Percentiles rank a stretch among this genome's conserved stretches.
Evolutionary conservation across 495 filamentous ascomycete genomes (phyloP).

Genomic region (Xylaria palmicola): DNA sequence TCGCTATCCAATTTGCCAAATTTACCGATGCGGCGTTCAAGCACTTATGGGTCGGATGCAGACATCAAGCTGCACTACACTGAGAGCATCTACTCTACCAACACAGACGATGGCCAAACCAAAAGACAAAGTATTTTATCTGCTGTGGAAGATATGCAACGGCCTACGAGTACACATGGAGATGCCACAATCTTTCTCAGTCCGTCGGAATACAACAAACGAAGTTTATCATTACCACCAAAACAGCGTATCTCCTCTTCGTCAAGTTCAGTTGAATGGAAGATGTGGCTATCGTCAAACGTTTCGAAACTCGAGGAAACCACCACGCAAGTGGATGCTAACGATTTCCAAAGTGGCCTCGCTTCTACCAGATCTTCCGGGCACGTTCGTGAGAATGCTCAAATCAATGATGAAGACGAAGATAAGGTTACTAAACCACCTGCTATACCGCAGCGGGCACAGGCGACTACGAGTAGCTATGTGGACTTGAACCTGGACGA

Average conservation of each 20-base stretch:
- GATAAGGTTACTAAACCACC: background rate
- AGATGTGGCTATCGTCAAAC: conserved; percentile 52
- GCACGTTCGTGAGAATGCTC: conserved; percentile 61
- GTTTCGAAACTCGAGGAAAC: conserved; percentile 48
- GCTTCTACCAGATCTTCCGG: conserved; percentile 38
- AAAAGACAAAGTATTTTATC: conserved; percentile 6
- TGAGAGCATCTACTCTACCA: conserved; percentile 46
- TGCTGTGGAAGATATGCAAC: conserved; percentile 8
- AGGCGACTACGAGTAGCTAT: background rate
- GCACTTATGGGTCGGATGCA: conserved; percentile 30
- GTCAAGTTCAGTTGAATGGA: conserved; percentile 52
- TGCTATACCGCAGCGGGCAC: background rate
- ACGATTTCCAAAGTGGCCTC: conserved; percentile 37
- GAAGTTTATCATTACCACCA: conserved; percentile 22
- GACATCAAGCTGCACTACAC: conserved; percentile 34
- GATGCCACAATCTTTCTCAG: conserved; percentile 31
- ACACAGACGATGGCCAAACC: conserved; percentile 18
- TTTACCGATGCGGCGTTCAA: conserved; percentile 27
- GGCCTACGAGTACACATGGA: conserved; percentile 17
- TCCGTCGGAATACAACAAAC: conserved; percentile 22
- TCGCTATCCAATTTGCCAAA: conserved; percentile 31
- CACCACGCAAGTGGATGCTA: conserved; percentile 18
- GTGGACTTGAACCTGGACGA: conserved; percentile 16
- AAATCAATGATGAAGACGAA: conserved; percentile 51
- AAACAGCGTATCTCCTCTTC: conserved; percentile 39